These are phyloP conservation scores for Triticum timopheevii DNA, from an alignment of 176 grass and related monocot genomes.

Conservation along the genomic window DNA sequence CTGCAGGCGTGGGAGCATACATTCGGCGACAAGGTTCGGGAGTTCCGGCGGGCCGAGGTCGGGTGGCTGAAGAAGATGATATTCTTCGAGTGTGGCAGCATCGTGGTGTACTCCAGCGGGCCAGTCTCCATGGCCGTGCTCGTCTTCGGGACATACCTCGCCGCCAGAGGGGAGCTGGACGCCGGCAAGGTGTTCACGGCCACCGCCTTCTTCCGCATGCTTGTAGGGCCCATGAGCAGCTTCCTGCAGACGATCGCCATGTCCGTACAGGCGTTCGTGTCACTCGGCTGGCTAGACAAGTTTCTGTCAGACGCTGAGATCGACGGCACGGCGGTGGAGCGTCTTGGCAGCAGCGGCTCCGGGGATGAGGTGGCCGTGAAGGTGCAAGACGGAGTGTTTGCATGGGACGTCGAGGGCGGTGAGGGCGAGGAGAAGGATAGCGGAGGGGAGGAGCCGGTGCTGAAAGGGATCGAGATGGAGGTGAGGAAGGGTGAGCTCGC, in stretches of 20 bases:
- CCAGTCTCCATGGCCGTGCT: conserved; percentile 45
- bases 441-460: neutral
- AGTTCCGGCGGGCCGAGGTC: conserved; percentile 36
- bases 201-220: conserved; percentile 51
- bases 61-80: conserved; percentile 53
- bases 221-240: conserved; percentile 47
- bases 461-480: conserved; percentile 43
- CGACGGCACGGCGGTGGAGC: conserved; percentile 37
- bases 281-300: conserved; percentile 52
- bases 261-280: conserved; percentile 53
- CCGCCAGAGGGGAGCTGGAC: conserved; percentile 35
- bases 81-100: conserved; percentile 47
- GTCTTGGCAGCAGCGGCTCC: neutral
- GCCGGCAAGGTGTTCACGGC: conserved; percentile 75
- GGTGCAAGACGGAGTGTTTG: conserved; percentile 45
- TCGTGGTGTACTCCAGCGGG: conserved; percentile 44
- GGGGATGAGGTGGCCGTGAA: conserved; percentile 12
- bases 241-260: conserved; percentile 56
- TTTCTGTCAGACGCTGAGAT: conserved; percentile 53
- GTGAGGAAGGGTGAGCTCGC: conserved; percentile 46
- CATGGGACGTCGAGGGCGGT: conserved; percentile 38
- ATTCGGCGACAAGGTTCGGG: conserved; percentile 36
- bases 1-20: conserved; percentile 68
- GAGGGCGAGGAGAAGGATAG: neutral
- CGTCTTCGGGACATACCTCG: conserved; percentile 57